phyloP scores from a whole-genome alignment of 768 basidiomycete species.

The Sistotremastrum suecicum region DNA sequence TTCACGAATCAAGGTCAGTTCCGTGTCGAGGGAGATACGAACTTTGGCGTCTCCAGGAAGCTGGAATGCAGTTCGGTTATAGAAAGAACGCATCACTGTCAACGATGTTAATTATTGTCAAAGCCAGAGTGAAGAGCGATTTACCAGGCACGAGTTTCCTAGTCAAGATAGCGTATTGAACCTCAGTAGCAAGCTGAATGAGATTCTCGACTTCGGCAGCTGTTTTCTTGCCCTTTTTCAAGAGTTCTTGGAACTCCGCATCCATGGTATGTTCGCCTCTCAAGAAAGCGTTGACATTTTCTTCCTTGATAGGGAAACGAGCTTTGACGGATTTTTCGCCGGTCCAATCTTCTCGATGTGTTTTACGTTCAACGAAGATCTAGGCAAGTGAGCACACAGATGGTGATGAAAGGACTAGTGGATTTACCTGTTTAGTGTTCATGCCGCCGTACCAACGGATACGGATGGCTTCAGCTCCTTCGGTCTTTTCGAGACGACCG shows the following conservation, averaged over 20 bases:
- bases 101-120: background rate
- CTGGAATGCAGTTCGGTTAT: slow-evolving; percentile 98
- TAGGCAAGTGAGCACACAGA: slow-evolving; percentile 14
- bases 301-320: slow-evolving; percentile 89
- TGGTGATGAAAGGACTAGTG: no score
- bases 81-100: slow-evolving; percentile 90
- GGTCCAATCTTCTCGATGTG: slow-evolving; percentile 97
- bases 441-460: slow-evolving; percentile 95
- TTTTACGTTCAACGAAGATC: slow-evolving; percentile 85
- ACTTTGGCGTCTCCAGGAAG: slow-evolving; percentile 97
- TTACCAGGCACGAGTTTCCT: slow-evolving; percentile 72
- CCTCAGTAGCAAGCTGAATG: slow-evolving; percentile 94
- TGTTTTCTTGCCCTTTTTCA: slow-evolving; percentile 83
- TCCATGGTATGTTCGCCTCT: slow-evolving; percentile 88
- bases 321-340: slow-evolving; percentile 98
- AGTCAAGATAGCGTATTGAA: slow-evolving; percentile 81
- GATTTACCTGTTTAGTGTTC: slow-evolving; percentile 63
- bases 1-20: slow-evolving; percentile 86
- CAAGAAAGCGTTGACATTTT: slow-evolving; percentile 83
- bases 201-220: slow-evolving; percentile 84
- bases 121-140: slow-evolving; percentile 12
- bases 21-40: slow-evolving; percentile 95
- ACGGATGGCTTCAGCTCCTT: slow-evolving; percentile 94
- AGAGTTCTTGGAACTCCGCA: slow-evolving; percentile 76
- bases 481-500: slow-evolving; percentile 94